Base-by-base conservation (phyloP, 306 rosid species). In the Neltuma alba region DNA sequence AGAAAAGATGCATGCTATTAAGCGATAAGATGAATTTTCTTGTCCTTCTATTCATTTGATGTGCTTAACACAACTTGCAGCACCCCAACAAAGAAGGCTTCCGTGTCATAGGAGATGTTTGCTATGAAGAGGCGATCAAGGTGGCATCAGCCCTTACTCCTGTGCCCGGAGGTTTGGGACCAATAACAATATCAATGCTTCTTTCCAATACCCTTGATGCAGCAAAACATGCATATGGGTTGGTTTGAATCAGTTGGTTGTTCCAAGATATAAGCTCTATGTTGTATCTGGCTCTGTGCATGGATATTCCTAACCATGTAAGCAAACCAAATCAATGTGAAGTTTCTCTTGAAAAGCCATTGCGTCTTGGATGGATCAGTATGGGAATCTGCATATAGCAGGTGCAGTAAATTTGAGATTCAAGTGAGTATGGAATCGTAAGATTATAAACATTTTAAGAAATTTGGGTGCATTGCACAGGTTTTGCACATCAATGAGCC, bases 81-180 rank as follows among this genome's bases (percentile, higher is more conserved):
- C 82, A 83, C 45, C 79, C 76, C 5, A 69, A 38, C 13, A 73
- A 77, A 55, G 61, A 52, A 25, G 86, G 85, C 18, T 87, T 85
- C 27, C 75, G 21, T 33, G 63, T 76, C 69, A 36, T 47, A 0
- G 90, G 90, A 75, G 90, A 87, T 79, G 86, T 89, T 48, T 89
- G 89, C 78, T 85, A 81, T 27, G 80, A 74, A 68, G 90, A 89
- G 76, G 92, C 92, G 58, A 68, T 87, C 12, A 83, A 85, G 82
- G 88, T 89, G 80, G 92, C 78, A 54, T 87, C 89, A 15, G 89
- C 90, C 65, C 72, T 87, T 33, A 83, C 92, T 28, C 89, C 87
- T 0, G 89, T 89, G 38, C 92, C 92, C 5, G 90, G 90, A 76
- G 90, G 92, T 7, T 33, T 86, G 2, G 89, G 87, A 64, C 86